Base-by-base conservation (phyloP, 306 rosid species). In the Potentilla sterilis region DNA sequence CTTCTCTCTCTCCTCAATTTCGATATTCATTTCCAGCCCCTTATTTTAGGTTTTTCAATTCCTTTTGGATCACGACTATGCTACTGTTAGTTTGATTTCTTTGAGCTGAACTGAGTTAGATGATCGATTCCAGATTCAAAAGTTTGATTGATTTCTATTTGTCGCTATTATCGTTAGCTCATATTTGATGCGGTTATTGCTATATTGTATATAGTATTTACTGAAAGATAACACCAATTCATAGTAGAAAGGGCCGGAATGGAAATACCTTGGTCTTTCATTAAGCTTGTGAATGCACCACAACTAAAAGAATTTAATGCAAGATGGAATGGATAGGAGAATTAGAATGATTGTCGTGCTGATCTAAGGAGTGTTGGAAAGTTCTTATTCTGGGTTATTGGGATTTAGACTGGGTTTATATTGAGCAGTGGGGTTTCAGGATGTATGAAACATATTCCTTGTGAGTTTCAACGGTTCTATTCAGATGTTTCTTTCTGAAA, bases 21-120 rank as follows among this genome's bases (percentile, higher is more conserved):
- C 22, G 15, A 4, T 21, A 3, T 21, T 37, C 67, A 1, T 32
- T 57, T 13, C 19, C 15, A 9, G 38, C 12, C 21, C 46, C 10
- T n/a, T 21, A n/a, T 72, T 19, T 12, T 55, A 16, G 21, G 21
- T 37, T 59, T 59, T 10, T 2, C 21, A 49, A 19, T 71, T 51
- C 51, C 48, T 37, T 37, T 47, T n/a, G 75, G 64, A 70, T 70
- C 75, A 70, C 32, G 41, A 32, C 58, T 40, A 8, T 69, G 10
- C 4, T 47, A 18, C 74, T 16, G 7, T 16, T 24, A 70, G 1
- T 2, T 70, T n/a, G 48, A 51, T 71, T 52, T 72, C 34, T 51
- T 71, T n/a, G 12, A 71, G 64, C 48, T 9, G 28, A 28, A 41
- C 42, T 69, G 44, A 32, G 74, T 18, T 18, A 6, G 37, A 48